Percentiles rank a stretch among this genome's conserved stretches.
phyloP scores from a whole-genome alignment of 208 protist species.

The Balamuthia mandrillaris region DNA sequence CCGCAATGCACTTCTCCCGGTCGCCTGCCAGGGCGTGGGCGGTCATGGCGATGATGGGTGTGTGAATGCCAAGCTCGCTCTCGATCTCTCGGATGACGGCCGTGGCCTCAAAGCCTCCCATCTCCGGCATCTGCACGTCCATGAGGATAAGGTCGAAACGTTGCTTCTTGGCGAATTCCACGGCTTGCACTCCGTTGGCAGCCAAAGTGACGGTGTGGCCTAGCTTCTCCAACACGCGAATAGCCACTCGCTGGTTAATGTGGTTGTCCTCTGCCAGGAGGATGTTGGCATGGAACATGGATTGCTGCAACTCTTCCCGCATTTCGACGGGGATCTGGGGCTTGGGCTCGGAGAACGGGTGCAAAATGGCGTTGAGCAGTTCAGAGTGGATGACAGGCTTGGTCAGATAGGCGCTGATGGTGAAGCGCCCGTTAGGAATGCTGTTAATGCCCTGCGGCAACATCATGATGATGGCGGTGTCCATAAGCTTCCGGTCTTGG shows the following conservation, averaged over 20 bases:
- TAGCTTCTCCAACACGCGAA: slow-evolving; percentile 39
- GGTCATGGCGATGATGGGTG: slow-evolving; percentile 58
- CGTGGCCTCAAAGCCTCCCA: slow-evolving; percentile 52
- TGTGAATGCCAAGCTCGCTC: neutral
- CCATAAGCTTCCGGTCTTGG: neutral
- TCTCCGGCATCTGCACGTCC: slow-evolving; percentile 55
- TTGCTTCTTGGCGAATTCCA: slow-evolving; percentile 23
- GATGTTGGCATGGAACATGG: neutral
- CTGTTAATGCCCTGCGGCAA: neutral
- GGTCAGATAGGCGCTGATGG: slow-evolving; percentile 22
- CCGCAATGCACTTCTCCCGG: slow-evolving; percentile 47
- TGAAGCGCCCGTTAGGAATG: neutral
- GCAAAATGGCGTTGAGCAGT: slow-evolving; percentile 5
- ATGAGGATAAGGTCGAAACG: slow-evolving; percentile 54
- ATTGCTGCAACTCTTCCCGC: neutral
- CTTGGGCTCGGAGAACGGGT: no score
- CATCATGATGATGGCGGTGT: slow-evolving; percentile 39
- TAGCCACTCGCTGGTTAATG: slow-evolving; percentile 49
- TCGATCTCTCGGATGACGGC: slow-evolving; percentile 23
- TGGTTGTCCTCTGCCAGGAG: slow-evolving; percentile 52
- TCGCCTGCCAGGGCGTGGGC: slow-evolving; percentile 51
- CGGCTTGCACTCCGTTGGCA: slow-evolving; percentile 46
- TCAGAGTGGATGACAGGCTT: slow-evolving; percentile 29
- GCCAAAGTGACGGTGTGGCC: slow-evolving; percentile 45
- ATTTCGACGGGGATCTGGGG: neutral